Conservation (phyloP, 2,329 filamentous ascomycete species). For the Alternaria infectoria region DNA sequence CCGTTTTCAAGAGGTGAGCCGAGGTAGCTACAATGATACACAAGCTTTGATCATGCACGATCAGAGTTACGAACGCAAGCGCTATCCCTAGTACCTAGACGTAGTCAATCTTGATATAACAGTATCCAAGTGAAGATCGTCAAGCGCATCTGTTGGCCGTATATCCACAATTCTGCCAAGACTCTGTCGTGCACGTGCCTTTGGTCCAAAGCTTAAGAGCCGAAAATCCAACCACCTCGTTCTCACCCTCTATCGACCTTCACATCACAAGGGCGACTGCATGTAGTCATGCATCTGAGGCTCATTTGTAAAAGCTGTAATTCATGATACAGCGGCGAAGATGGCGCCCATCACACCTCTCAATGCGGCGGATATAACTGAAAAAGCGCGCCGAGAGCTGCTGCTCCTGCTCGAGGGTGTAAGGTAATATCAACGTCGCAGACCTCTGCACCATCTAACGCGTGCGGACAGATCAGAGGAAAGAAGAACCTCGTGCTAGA, state of each 20-base stretch:
- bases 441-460: conserved; percentile 41
- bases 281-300: conserved; percentile 13
- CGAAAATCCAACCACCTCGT: conserved; percentile 1
- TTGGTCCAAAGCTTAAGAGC: conserved; percentile 12
- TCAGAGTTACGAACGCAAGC: too few species aligned
- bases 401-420: conserved; percentile 92
- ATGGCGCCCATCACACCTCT: conserved; percentile 76
- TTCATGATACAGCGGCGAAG: conserved; percentile 12
- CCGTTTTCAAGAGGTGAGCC: background rate
- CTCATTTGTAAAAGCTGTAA: conserved; percentile 8
- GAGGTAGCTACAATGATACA: background rate
- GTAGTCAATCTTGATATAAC: too few species aligned
- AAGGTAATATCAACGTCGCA: conserved; percentile 61
- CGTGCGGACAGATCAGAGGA: conserved; percentile 76
- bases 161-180: conserved; percentile 13
- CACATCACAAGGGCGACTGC: conserved; percentile 8
- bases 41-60: too few species aligned
- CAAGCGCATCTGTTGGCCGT: too few species aligned
- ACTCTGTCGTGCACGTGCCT: conserved; percentile 22
- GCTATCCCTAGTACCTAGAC: background rate
- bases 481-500: conserved; percentile 99
- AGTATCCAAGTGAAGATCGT: background rate
- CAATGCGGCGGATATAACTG: conserved; percentile 76
- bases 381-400: conserved; percentile 85
- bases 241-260: conserved; percentile 8